Percentiles rank a stretch among this genome's conserved stretches.
Conservation (phyloP, 768 basidiomycete genomes). For the Suillus bovinus region DNA sequence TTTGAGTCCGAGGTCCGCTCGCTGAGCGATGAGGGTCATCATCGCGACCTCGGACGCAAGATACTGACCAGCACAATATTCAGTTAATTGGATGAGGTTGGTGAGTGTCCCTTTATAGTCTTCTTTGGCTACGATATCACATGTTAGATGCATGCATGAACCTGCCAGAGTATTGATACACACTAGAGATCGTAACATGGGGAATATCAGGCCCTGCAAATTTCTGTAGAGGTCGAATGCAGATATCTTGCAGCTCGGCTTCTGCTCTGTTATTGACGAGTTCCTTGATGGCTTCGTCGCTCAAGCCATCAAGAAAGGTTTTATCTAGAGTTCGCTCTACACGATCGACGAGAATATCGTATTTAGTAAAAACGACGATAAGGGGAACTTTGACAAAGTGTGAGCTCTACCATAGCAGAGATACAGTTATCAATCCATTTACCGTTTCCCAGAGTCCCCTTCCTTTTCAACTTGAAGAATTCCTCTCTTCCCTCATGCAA, state of each 20-base stretch:
- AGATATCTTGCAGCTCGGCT: not conserved
- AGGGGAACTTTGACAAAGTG: not conserved
- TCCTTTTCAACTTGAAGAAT: not conserved
- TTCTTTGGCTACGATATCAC: too few species aligned
- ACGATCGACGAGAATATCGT: not conserved
- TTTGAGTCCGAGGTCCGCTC: not conserved
- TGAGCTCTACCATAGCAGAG: too few species aligned
- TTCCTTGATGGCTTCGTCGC: constrained; percentile 7
- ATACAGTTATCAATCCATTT: not conserved
- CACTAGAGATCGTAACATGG: constrained; percentile 1
- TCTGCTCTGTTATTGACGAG: not conserved
- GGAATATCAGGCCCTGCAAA: not conserved
- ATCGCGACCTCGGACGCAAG: not conserved
- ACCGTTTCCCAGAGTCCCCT: constrained; percentile 6
- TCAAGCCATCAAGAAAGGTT: constrained; percentile 7
- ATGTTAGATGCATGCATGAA: not conserved
- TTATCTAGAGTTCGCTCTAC: constrained; percentile 31
- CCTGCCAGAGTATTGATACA: not conserved
- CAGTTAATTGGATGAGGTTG: not conserved
- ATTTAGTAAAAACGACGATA: constrained; percentile 6
- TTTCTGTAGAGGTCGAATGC: not conserved
- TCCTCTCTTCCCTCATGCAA: not conserved
- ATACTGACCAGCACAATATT: not conserved
- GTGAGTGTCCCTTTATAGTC: not conserved
- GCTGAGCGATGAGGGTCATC: constrained; percentile 6